Conservation (phyloP, 139 green algal species). For the Diplosphaera chodatii region DNA sequence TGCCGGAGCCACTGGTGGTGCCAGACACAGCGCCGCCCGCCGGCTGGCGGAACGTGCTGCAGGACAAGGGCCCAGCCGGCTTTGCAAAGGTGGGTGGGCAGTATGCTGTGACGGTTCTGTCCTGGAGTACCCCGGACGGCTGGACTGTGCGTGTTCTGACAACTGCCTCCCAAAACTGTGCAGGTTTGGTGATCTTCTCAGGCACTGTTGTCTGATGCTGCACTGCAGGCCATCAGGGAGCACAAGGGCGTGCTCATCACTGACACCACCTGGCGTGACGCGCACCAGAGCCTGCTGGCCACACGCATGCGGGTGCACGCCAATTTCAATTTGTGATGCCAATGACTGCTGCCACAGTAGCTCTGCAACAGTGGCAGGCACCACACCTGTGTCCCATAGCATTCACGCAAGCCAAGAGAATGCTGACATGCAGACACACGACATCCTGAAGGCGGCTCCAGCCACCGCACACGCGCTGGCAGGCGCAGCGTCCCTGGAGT, state of each 20-base stretch:
- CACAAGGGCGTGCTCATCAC: slow-evolving; percentile 87
- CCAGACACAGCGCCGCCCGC: slow-evolving; percentile 27
- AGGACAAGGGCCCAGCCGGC: slow-evolving; percentile 66
- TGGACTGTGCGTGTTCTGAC: no score
- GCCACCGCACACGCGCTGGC: slow-evolving; percentile 63
- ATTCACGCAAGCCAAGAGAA: no score
- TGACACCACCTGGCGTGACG: slow-evolving; percentile 90
- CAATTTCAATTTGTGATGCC: no score
- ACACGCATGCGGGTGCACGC: slow-evolving; percentile 58
- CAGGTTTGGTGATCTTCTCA: no score
- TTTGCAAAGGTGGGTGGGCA: slow-evolving; percentile 77
- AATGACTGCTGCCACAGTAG: no score
- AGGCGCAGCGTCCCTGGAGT: slow-evolving; percentile 73
- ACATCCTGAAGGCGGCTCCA: slow-evolving; percentile 74
- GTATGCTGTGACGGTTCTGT: no score
- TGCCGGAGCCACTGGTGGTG: slow-evolving; percentile 30
- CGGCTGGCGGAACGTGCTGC: slow-evolving; percentile 72
- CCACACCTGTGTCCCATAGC: no score
- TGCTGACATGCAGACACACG: slow-evolving; percentile 57
- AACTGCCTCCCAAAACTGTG: no score
- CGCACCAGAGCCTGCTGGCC: slow-evolving; percentile 85
- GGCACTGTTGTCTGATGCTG: no score
- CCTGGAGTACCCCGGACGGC: no score
- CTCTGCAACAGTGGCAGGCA: no score
- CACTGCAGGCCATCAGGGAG: slow-evolving; percentile 54